A percentile compares a stretch with the other conserved stretches of the same genome.
Conservation (phyloP, 495 filamentous ascomycete genomes). For the Friedmanniomyces endolithicus region DNA sequence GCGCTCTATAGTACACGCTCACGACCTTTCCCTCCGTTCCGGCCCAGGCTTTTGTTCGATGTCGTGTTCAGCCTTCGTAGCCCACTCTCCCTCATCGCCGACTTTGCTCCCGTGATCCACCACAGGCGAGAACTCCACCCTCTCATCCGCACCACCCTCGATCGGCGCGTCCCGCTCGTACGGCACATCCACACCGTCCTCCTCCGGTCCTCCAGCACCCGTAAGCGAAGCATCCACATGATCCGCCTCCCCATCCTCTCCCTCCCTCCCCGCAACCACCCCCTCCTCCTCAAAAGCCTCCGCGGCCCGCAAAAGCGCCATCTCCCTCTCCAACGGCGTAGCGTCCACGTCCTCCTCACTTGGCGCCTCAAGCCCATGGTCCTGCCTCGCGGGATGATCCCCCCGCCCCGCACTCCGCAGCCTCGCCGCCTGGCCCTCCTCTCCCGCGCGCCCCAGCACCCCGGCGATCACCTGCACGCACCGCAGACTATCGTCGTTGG, state of each 20-base stretch:
- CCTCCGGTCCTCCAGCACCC: background rate
- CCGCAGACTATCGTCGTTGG: constrained; percentile 89
- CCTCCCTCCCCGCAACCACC: background rate
- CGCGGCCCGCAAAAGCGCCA: background rate
- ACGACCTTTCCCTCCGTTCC: background rate
- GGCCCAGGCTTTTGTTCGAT: background rate
- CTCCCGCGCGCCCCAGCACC: constrained; percentile 70
- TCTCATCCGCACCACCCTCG: background rate
- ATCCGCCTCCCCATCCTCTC: background rate
- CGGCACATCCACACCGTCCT: background rate
- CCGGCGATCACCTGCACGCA: constrained; percentile 70
- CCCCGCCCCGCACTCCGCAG: constrained; percentile 3
- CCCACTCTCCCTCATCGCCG: no score
- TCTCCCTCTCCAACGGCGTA: background rate
- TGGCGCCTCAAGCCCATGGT: constrained; percentile 11
- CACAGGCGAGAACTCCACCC: background rate
- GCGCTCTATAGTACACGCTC: no score
- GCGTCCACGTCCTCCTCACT: constrained; percentile 2
- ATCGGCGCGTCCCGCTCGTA: background rate
- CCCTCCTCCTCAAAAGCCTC: background rate
- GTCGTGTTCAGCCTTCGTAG: background rate
- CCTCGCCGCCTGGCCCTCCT: constrained; percentile 59
- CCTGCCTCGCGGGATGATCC: background rate
- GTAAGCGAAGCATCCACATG: background rate
- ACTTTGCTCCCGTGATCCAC: no score